Base-by-base conservation (phyloP, 139 green algal genomes). In the Tetraselmis striata region DNA sequence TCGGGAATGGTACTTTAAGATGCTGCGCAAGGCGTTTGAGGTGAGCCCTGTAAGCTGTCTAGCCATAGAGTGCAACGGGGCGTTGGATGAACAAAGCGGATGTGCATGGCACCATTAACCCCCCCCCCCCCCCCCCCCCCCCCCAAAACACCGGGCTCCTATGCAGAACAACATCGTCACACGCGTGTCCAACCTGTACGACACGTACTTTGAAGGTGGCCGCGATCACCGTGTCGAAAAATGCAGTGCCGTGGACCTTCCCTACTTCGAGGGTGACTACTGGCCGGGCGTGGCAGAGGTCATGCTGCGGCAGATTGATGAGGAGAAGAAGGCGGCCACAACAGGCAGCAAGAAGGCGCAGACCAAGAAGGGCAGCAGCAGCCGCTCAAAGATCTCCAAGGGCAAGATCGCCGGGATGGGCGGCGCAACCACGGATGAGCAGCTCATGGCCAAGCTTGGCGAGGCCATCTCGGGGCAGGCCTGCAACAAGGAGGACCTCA, bases 261-360 rank as follows among this genome's bases (percentile, higher is more conserved):
- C 96, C 30, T 99, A 99, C 91, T 95, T 99, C 78, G 96, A 99
- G 83, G 96, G 97, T 24, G 97, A 99, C 91, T 99, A 98, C 92
- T 99, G 95, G 94, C 96, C 96, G 1, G 96, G 96, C 74, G 92
- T 94, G 83, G 92, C 90, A 32, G 94, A 98, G 84, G 94, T 93
- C 83, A 86, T 93, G 88, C 89, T 95, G 84, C 81, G 79, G 0
- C 83, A 78, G 28, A 91, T 94, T 11, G 77, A 31, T 29, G 79
- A 82, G 75, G 83, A 89, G 76, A 90, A 84, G 58, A 91, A 83
- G 45, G 75, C 23, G 30, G 28, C 25, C 29, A 59, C 32, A 76
- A 59, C 84, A 84, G 85, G 86, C 67, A 31, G 27, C 76, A 87
- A 67, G 18, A 67, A 85, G 30, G 31, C 77, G 26, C 22, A 31